A percentile compares a stretch with the other conserved stretches of the same genome.
Evolutionary conservation across 129 eudicot genomes (phyloP).

Genomic region (Artemisia tridentata): DNA sequence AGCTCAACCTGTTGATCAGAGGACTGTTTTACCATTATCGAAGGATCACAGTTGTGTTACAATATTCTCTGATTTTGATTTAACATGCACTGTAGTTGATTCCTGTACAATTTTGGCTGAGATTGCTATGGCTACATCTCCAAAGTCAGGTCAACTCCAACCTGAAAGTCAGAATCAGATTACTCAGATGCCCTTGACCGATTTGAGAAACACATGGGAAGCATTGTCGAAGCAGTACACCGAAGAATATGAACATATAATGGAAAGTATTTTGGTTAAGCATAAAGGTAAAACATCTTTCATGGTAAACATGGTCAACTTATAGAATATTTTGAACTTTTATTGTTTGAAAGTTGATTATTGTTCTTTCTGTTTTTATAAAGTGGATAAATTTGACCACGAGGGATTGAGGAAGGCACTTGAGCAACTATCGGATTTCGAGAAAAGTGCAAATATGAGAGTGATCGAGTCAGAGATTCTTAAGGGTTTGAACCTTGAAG

Average conservation of each 20-base stretch:
- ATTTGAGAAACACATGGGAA: slow-evolving; percentile 59
- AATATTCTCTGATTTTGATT: slow-evolving; percentile 83
- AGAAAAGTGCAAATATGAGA: slow-evolving; percentile 66
- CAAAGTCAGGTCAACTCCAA: slow-evolving; percentile 48
- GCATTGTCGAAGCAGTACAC: slow-evolving; percentile 63
- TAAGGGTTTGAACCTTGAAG: slow-evolving; percentile 80
- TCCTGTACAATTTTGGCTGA: slow-evolving; percentile 87
- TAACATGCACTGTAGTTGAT: slow-evolving; percentile 90
- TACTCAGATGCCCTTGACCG: slow-evolving; percentile 52
- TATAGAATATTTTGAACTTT: neutral
- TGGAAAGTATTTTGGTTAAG: slow-evolving; percentile 48
- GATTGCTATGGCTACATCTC: slow-evolving; percentile 60
- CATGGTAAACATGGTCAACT: neutral
- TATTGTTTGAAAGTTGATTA: neutral
- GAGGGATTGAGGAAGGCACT: slow-evolving; percentile 52
- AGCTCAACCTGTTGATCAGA: slow-evolving; percentile 66
- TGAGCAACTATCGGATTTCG: slow-evolving; percentile 64
- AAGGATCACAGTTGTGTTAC: slow-evolving; percentile 43
- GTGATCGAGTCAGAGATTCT: slow-evolving; percentile 72
- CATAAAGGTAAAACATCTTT: slow-evolving; percentile 41
- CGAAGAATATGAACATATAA: slow-evolving; percentile 68
- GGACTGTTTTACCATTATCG: slow-evolving; percentile 57
- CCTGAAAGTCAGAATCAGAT: slow-evolving; percentile 40
- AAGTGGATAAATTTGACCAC: slow-evolving; percentile 53
- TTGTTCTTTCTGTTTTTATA: slow-evolving; percentile 13